These are phyloP conservation scores for Teunomyces gatunensis DNA, from an alignment of 805 yeast genomes.

Conservation along the genomic window DNA sequence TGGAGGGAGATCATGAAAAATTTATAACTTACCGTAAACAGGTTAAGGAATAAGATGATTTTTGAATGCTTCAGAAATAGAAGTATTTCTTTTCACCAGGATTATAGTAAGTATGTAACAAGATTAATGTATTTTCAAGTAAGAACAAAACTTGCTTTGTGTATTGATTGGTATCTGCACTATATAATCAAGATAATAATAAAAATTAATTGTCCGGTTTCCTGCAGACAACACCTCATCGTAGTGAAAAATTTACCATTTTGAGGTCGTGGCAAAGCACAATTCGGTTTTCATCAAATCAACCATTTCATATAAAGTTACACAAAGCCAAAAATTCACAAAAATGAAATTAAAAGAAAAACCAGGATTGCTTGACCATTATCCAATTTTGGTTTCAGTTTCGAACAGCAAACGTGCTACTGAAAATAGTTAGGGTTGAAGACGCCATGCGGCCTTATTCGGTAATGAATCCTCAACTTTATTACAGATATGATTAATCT, in stretches of 20 bases:
- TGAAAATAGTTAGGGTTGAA: too few relatives aligned
- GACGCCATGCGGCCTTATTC: too few relatives aligned
- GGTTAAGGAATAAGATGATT: background rate
- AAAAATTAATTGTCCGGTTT: background rate
- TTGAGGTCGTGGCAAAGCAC: background rate
- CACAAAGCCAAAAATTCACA: background rate
- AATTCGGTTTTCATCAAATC: background rate
- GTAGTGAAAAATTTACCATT: conserved; percentile 4
- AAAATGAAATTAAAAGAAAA: too few relatives aligned
- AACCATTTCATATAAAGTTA: background rate
- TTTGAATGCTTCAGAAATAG: background rate
- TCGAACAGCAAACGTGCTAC: too few relatives aligned
- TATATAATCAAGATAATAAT: background rate
- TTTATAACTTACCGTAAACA: conserved; percentile 3
- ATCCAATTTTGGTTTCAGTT: too few relatives aligned
- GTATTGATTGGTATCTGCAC: conserved; percentile 1
- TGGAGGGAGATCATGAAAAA: conserved; percentile 2
- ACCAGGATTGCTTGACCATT: too few relatives aligned
- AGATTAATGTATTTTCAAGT: background rate
- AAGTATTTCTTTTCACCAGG: background rate
- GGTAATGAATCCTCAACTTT: too few relatives aligned
- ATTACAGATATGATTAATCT: too few relatives aligned
- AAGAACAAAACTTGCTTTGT: conserved; percentile 3
- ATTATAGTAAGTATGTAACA: too few relatives aligned
- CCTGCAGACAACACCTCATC: background rate